Evolutionary conservation across 139 green algal genomes (phyloP).

Genomic region (Penium margaritaceum): DNA sequence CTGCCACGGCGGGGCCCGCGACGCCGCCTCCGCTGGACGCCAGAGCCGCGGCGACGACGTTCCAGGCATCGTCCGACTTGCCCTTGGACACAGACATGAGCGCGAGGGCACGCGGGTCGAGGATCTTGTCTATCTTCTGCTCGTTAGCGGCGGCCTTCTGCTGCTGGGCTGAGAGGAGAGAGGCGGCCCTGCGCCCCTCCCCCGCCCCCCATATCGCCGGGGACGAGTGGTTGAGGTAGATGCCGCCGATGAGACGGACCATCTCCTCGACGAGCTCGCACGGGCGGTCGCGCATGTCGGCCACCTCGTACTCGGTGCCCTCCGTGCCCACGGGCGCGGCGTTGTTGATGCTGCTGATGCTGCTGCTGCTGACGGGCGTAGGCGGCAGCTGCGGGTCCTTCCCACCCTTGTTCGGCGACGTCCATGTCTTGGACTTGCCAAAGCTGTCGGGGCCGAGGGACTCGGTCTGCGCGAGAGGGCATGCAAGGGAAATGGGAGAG

Average conservation of each 20-base stretch:
- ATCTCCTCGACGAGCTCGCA: conserved; percentile 6
- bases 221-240: background rate
- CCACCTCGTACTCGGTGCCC: too few relatives aligned
- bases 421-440: too few relatives aligned
- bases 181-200: background rate
- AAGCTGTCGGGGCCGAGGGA: too few relatives aligned
- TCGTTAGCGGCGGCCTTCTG: background rate
- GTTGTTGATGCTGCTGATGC: too few relatives aligned
- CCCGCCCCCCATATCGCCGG: background rate
- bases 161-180: background rate
- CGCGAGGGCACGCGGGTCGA: background rate
- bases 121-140: conserved; percentile 7
- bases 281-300: background rate
- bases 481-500: too few relatives aligned
- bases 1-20: too few relatives aligned
- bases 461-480: too few relatives aligned
- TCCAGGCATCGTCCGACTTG: conserved; percentile 8
- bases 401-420: too few relatives aligned
- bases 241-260: conserved; percentile 3
- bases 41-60: background rate
- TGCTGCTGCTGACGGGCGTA: too few relatives aligned
- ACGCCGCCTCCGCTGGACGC: background rate
- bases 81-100: background rate
- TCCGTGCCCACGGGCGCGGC: too few relatives aligned
- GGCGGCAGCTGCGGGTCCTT: too few relatives aligned